Evolutionary conservation across 2,329 filamentous ascomycete species (phyloP).

Genomic region (Fusarium sp.): DNA sequence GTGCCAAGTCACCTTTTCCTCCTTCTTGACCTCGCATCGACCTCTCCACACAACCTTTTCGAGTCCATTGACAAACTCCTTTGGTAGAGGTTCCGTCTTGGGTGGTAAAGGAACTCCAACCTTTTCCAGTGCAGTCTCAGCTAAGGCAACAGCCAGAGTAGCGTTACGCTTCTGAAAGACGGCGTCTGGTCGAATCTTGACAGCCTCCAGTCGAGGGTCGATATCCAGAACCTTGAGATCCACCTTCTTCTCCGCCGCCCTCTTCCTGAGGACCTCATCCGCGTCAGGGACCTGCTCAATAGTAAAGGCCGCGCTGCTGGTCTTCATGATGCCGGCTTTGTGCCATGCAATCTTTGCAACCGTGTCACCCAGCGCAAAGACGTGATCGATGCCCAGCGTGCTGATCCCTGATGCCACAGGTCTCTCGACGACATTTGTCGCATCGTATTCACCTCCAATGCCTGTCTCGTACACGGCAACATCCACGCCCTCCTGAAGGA

Average conservation of each 20-base stretch:
- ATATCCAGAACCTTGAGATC: constrained; percentile 58
- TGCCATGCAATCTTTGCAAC: constrained; percentile 78
- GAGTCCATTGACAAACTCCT: constrained; percentile 77
- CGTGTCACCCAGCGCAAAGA: constrained; percentile 70
- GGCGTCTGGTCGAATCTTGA: constrained; percentile 64
- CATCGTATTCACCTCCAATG: constrained; percentile 75
- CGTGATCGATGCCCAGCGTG: constrained; percentile 77
- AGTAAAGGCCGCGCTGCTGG: constrained; percentile 67
- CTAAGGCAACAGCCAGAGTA: constrained; percentile 63
- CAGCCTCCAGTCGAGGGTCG: constrained; percentile 58
- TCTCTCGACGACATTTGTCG: constrained; percentile 72
- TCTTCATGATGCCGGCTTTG: constrained; percentile 78
- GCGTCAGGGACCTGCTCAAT: constrained; percentile 62
- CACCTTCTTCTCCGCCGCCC: constrained; percentile 66
- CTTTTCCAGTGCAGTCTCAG: constrained; percentile 60
- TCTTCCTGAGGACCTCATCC: constrained; percentile 57
- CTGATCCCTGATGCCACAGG: constrained; percentile 72
- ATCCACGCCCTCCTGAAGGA: constrained; percentile 71
- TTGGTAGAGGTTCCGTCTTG: constrained; percentile 59
- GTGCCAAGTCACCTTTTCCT: constrained; percentile 77
- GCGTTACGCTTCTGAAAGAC: constrained; percentile 71
- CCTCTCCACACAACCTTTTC: constrained; percentile 82
- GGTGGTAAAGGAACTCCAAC: constrained; percentile 51
- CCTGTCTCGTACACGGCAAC: constrained; percentile 75
- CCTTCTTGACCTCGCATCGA: constrained; percentile 74